Evolutionary conservation across 108 stramenopile species (phyloP).

Genomic region (Pseudonitzschia multiseries): DNA sequence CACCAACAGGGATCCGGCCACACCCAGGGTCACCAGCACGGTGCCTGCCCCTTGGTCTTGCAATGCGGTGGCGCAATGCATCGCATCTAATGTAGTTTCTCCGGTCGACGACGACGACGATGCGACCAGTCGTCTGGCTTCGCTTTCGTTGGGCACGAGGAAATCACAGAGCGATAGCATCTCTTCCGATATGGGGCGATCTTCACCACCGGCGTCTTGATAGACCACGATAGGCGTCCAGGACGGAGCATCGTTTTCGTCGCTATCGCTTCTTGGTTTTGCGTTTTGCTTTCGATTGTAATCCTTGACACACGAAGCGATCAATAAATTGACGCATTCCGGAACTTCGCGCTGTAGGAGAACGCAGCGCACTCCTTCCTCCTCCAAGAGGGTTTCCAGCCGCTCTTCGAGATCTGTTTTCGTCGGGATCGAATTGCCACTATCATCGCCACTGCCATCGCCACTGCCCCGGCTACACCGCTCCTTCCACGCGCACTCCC

Average conservation of each 20-base stretch:
- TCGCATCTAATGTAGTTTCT: neutral
- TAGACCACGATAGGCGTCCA: slow-evolving; percentile 40
- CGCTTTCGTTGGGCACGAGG: slow-evolving; percentile 77
- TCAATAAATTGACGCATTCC: slow-evolving; percentile 59
- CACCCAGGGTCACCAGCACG: slow-evolving; percentile 71
- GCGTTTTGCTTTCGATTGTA: neutral
- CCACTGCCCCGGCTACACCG: neutral
- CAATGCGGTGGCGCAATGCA: slow-evolving; percentile 35
- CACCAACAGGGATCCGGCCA: slow-evolving; percentile 55
- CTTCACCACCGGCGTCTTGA: slow-evolving; percentile 81
- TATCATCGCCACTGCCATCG: neutral
- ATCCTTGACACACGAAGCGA: slow-evolving; percentile 46
- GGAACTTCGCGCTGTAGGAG: slow-evolving; percentile 81
- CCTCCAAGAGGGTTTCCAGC: slow-evolving; percentile 29
- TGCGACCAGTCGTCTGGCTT: slow-evolving; percentile 60
- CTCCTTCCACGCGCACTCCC: slow-evolving; percentile 39
- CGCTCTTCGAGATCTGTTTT: slow-evolving; percentile 31
- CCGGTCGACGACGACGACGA: slow-evolving; percentile 15
- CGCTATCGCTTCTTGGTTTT: neutral
- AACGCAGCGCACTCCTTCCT: slow-evolving; percentile 34
- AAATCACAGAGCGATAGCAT: slow-evolving; percentile 64
- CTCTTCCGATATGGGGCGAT: slow-evolving; percentile 51
- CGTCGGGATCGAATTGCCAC: neutral
- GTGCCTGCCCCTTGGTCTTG: slow-evolving; percentile 58
- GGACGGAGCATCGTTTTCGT: neutral